Evolutionary conservation across 176 grass and related monocot species (phyloP), one percentile per base, ranked within the genome.

Genomic region (Carex myosuroides): DNA sequence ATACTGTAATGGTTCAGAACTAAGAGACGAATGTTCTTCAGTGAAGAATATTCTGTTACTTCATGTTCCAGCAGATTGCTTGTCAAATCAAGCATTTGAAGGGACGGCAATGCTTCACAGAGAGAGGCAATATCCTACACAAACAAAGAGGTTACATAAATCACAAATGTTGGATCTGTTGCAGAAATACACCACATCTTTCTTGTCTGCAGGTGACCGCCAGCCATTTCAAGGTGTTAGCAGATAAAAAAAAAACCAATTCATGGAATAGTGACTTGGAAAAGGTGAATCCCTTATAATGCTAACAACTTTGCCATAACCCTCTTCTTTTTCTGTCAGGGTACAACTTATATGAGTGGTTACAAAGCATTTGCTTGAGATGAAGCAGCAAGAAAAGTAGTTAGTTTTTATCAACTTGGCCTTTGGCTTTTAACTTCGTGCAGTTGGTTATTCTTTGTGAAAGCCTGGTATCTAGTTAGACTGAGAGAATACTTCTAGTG

Each of bases 81-180:
- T 81, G 96, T 93, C 81, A 98, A 79, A 88, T 95, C 86, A 12
- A 98, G 89, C 87, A 98, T 85, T 98, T 93, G 88, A 24, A 98
- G 89, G 24, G 86, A 88, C 79, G 86, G 32, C 76, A 98, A 86
- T n/a, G 83, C 92, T 89, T 95, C 88, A 84, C 96, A 98, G 30
- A 95, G 86, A 77, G 86, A 90, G 30, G 58, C 90, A 59, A 98
- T 89, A 86, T 93, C 92, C 96, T 98, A 84, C 52, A 61, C 69
- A 70, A 30, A 84, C 61, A 41, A 18, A 76, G 11, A 52, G 41
- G 24, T 39, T 20, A 77, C 41, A 33, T 67, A 39, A 83, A 72
- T 22, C 20, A 30, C 9, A 77, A 50, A 48, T 30, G 73, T 32
- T 57, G 73, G 22, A 55, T 32, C 13, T 55, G 13, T 54, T 76